These are phyloP conservation scores for Cucurbita maxima DNA, from an alignment of 306 rosid species.

Conservation along the genomic window DNA sequence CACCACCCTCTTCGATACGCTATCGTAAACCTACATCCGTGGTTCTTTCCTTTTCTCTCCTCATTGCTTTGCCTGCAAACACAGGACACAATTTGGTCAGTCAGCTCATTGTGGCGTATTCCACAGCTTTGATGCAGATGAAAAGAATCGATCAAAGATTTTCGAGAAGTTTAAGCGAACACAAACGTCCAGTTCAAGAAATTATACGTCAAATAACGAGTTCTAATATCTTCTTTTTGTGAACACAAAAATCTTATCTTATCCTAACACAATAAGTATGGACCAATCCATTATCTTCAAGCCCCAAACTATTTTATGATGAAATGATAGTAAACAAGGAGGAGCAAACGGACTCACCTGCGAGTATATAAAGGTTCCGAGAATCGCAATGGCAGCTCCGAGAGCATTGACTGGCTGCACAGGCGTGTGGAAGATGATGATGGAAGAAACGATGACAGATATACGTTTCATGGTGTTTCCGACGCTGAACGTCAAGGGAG, in stretches of 20 bases:
- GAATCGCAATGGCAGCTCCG: conserved; percentile 86
- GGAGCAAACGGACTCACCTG: conserved; percentile 39
- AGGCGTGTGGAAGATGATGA: conserved; percentile 90
- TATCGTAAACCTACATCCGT: background rate
- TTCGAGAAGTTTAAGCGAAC: background rate
- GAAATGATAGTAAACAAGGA: background rate
- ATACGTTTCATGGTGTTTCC: conserved; percentile 99
- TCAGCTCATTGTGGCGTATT: background rate
- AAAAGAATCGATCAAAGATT: background rate
- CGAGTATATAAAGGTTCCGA: conserved; percentile 90
- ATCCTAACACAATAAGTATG: background rate
- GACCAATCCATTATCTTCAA: conserved; percentile 2
- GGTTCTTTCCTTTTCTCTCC: background rate
- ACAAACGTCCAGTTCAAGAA: background rate
- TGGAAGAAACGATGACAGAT: conserved; percentile 85
- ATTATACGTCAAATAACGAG: background rate
- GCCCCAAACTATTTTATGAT: background rate
- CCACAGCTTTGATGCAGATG: background rate
- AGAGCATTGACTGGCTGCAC: conserved; percentile 88
- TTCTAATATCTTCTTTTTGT: background rate
- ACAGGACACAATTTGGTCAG: background rate
- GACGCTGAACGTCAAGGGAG: conserved; percentile 88
- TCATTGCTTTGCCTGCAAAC: conserved; percentile 67
- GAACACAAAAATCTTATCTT: conserved; percentile 5
- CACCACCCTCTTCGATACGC: background rate